phyloP scores from a whole-genome alignment of 169 alveolate species.

The Cryptosporidium parvum region DNA sequence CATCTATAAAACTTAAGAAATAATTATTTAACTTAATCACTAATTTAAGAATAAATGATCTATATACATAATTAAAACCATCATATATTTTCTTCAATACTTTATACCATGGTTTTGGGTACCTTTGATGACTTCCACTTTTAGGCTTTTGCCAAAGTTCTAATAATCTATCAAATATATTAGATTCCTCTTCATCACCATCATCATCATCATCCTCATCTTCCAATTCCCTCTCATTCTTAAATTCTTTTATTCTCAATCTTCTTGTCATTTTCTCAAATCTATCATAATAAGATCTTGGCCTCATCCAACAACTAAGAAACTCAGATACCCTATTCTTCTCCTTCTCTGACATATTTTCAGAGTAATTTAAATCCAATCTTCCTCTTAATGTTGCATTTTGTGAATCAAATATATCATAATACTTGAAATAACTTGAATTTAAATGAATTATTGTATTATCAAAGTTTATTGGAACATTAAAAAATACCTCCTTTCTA shows the following conservation, averaged over 20 bases:
- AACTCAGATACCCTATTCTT: conserved; percentile 32
- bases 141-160: conserved; percentile 34
- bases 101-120: conserved; percentile 65
- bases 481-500: neutral
- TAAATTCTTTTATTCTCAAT: neutral
- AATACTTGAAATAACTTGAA: conserved; percentile 26
- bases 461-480: conserved; percentile 37
- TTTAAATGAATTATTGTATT: neutral
- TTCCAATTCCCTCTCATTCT: neutral
- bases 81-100: neutral
- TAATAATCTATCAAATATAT: conserved; percentile 12
- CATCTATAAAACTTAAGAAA: neutral
- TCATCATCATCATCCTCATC: neutral
- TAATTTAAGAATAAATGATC: neutral
- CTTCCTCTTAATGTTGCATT: conserved; percentile 41
- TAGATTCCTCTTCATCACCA: neutral
- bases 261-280: neutral
- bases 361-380: conserved; percentile 36
- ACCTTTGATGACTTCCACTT: conserved; percentile 29
- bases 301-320: conserved; percentile 69
- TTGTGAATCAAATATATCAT: conserved; percentile 24
- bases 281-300: conserved; percentile 32
- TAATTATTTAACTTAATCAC: neutral
- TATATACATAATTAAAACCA: neutral
- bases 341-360: neutral